Conservation (phyloP, 176 grass and related monocot species). For the Eremochloa ophiuroides region DNA sequence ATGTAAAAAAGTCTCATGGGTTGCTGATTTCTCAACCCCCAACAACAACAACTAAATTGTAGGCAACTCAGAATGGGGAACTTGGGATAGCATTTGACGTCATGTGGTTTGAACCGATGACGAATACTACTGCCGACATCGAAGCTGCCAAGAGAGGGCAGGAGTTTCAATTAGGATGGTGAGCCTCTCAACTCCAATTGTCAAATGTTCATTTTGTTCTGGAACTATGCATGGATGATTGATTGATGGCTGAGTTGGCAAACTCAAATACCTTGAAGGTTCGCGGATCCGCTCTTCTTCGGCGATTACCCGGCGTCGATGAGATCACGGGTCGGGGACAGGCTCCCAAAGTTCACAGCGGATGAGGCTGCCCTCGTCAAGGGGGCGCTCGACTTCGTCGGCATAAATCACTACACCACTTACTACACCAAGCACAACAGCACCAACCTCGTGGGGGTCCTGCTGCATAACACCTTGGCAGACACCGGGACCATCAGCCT, state of each 20-base stretch:
- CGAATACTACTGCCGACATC: slow-evolving; percentile 33
- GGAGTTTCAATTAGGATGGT: slow-evolving; percentile 95
- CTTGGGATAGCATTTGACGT: slow-evolving; percentile 89
- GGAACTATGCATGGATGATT: background rate
- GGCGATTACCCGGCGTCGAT: slow-evolving; percentile 84
- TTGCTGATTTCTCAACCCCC: no score
- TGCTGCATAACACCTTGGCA: slow-evolving; percentile 60
- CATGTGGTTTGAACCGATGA: slow-evolving; percentile 88
- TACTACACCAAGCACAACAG: slow-evolving; percentile 69
- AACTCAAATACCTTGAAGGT: slow-evolving; percentile 33
- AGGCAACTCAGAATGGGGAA: slow-evolving; percentile 59
- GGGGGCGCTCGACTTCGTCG: slow-evolving; percentile 90
- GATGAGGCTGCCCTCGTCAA: slow-evolving; percentile 63
- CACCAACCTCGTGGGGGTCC: slow-evolving; percentile 38
- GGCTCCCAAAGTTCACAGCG: slow-evolving; percentile 66
- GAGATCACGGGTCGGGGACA: slow-evolving; percentile 55
- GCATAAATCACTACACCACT: slow-evolving; percentile 97
- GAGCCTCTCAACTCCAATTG: background rate
- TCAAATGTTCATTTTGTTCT: background rate
- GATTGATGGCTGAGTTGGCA: background rate
- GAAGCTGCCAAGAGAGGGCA: slow-evolving; percentile 78
- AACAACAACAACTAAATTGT: no score
- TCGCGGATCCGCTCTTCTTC: slow-evolving; percentile 91
- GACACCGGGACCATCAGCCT: slow-evolving; percentile 84
- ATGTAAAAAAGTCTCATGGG: no score